Percentiles rank a stretch among this genome's conserved stretches.
Evolutionary conservation across 306 rosid species (phyloP).

Genomic region (Gleditsia sinensis): DNA sequence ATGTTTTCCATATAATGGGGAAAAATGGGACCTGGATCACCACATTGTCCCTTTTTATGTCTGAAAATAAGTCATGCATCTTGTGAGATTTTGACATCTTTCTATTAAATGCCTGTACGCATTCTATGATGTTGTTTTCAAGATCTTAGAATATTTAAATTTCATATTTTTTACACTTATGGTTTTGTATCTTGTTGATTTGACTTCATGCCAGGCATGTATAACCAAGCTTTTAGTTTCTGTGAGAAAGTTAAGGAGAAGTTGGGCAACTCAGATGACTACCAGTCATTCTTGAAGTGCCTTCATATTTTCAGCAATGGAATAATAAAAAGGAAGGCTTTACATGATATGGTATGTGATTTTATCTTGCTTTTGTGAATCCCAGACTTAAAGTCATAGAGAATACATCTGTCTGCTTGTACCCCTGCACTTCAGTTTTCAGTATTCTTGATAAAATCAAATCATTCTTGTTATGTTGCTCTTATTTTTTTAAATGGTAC

Average conservation of each 20-base stretch:
- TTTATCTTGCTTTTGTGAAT: constrained; percentile 25
- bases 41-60: background rate
- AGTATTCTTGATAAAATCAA: constrained; percentile 23
- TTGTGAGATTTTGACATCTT: background rate
- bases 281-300: constrained; percentile 74
- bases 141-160: background rate
- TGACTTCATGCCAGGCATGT: constrained; percentile 61
- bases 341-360: constrained; percentile 74
- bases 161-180: constrained; percentile 1
- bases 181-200: constrained; percentile 17
- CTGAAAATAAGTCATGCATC: background rate
- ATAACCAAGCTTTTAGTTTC: constrained; percentile 68
- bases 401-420: constrained; percentile 25
- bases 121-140: background rate
- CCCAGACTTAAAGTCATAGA: constrained; percentile 11
- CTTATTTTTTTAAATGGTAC: background rate
- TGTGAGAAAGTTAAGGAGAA: constrained; percentile 83
- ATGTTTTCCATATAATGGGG: constrained; percentile 8
- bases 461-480: constrained; percentile 8
- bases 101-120: background rate
- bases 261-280: constrained; percentile 75
- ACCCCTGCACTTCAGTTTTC: background rate
- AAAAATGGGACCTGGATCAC: background rate
- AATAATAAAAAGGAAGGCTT: constrained; percentile 73
- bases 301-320: constrained; percentile 75